phyloP scores from a whole-genome alignment of 805 yeast species.

The Suhomyces pyralidae region DNA sequence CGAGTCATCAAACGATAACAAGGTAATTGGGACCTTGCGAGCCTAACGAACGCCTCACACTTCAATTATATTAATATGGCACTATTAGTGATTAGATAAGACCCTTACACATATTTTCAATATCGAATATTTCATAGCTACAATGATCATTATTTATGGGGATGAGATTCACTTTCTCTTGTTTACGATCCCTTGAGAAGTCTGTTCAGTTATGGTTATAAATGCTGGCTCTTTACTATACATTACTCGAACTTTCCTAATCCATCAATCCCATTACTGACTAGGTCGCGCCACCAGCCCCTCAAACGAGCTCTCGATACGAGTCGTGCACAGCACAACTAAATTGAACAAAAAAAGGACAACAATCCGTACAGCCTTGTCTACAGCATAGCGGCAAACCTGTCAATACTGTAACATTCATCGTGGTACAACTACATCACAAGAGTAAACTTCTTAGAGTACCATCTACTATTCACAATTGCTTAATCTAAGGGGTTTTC shows the following conservation, averaged over 20 bases:
- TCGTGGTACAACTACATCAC: neutral
- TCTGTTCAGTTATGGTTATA: neutral
- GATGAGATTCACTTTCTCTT: neutral
- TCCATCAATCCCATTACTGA: neutral
- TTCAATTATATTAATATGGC: neutral
- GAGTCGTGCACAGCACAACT: slow-evolving; percentile 3
- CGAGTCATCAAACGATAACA: neutral
- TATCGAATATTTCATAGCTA: neutral
- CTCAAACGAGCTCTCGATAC: neutral
- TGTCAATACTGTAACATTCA: neutral
- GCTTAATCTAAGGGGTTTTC: neutral
- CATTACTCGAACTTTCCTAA: neutral
- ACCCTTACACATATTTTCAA: neutral
- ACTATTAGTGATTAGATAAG: neutral
- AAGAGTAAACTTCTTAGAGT: neutral
- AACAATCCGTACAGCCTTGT: slow-evolving; percentile 3
- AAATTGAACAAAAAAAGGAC: slow-evolving; percentile 5
- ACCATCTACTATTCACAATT: neutral
- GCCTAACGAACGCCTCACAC: neutral
- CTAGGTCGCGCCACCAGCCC: slow-evolving; percentile 1
- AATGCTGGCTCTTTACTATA: neutral
- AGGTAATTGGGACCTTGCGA: neutral
- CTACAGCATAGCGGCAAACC: neutral
- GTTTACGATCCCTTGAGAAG: neutral
- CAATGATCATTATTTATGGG: neutral